These are phyloP conservation scores for Neoascochyta sp. DNA, from an alignment of 2,329 filamentous ascomycete species.

Conservation along the genomic window DNA sequence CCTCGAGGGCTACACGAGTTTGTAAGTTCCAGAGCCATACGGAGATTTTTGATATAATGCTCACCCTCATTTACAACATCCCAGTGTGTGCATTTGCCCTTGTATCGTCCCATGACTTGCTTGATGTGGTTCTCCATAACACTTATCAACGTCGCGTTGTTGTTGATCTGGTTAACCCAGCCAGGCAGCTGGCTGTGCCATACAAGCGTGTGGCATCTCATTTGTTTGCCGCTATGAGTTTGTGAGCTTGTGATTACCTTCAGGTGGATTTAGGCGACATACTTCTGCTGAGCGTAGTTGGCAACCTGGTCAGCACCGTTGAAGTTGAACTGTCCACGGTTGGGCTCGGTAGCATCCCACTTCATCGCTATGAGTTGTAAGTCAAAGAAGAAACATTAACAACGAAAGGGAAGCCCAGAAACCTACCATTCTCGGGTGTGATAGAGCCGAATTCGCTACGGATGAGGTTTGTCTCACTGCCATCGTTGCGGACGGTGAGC, in stretches of 20 bases:
- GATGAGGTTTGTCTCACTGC: slow-evolving; percentile 22
- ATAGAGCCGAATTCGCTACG: slow-evolving; percentile 30
- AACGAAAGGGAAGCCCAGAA: too few relatives aligned
- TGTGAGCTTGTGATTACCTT: too few relatives aligned
- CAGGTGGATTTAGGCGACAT: too few relatives aligned
- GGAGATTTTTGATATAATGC: neutral
- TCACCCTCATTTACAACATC: slow-evolving; percentile 38
- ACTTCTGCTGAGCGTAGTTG: slow-evolving; percentile 35
- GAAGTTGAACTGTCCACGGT: slow-evolving; percentile 34
- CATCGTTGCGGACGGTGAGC: slow-evolving; percentile 34
- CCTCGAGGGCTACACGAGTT: slow-evolving; percentile 46
- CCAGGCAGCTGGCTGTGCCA: slow-evolving; percentile 39
- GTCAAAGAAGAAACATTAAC: too few relatives aligned
- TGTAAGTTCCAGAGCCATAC: neutral
- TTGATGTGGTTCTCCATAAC: slow-evolving; percentile 41
- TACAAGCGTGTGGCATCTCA: slow-evolving; percentile 41
- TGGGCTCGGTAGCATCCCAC: slow-evolving; percentile 40
- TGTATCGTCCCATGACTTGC: slow-evolving; percentile 35
- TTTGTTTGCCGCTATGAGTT: too few relatives aligned
- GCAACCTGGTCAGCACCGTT: slow-evolving; percentile 32
- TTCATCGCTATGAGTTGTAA: too few relatives aligned
- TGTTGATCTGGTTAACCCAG: slow-evolving; percentile 36
- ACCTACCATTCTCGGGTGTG: too few relatives aligned
- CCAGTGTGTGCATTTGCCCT: slow-evolving; percentile 38
- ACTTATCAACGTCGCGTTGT: slow-evolving; percentile 36